These are phyloP conservation scores for Fusarium sp. DNA, from an alignment of 2,329 filamentous ascomycete species.

Conservation along the genomic window DNA sequence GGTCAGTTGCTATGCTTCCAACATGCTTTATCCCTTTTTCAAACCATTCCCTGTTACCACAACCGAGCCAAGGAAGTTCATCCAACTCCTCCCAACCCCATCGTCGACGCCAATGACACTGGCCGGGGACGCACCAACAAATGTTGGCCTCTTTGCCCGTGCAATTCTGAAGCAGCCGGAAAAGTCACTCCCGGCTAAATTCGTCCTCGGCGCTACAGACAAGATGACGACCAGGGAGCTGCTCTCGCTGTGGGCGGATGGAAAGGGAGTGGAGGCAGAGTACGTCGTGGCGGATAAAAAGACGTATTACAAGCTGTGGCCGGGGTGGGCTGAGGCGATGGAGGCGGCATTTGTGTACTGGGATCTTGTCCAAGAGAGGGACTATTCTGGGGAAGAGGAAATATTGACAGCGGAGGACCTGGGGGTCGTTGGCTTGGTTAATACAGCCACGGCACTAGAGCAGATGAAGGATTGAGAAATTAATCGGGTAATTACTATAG, in stretches of 20 bases:
- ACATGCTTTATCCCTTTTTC: constrained; percentile 44
- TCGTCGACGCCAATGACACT: constrained; percentile 47
- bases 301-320: constrained; percentile 51
- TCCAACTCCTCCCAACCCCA: constrained; percentile 49
- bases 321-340: constrained; percentile 50
- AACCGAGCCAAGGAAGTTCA: constrained; percentile 39
- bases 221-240: constrained; percentile 46
- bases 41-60: constrained; percentile 26
- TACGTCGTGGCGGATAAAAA: constrained; percentile 48
- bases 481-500: too few relatives aligned
- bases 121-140: constrained; percentile 52
- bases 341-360: constrained; percentile 49
- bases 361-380: constrained; percentile 44
- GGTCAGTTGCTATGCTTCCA: constrained; percentile 55
- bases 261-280: constrained; percentile 43
- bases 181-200: constrained; percentile 47
- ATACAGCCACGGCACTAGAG: constrained; percentile 20
- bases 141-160: constrained; percentile 53
- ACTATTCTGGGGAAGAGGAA: constrained; percentile 41
- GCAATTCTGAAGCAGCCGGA: constrained; percentile 52
- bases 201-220: constrained; percentile 50
- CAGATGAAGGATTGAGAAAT: too few relatives aligned
- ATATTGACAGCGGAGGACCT: constrained; percentile 47
- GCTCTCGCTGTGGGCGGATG: constrained; percentile 50
- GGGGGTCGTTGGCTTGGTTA: constrained; percentile 38